Evolutionary conservation across 345 rosid species (phyloP).

Genomic region (Gossypium anomalum): DNA sequence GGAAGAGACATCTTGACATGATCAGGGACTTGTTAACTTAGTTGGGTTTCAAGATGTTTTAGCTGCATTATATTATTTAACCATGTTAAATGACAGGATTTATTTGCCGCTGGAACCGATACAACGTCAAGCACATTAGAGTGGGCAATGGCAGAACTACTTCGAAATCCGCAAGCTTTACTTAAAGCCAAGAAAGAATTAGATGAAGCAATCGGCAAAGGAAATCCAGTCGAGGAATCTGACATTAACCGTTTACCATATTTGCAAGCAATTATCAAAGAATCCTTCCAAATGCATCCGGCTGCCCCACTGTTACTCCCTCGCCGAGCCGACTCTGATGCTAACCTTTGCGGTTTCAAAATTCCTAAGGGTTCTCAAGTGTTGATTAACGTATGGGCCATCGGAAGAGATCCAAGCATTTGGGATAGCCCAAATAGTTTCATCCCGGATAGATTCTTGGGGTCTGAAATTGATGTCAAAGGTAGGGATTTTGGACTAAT

Average conservation of each 20-base stretch:
- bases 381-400: neutral
- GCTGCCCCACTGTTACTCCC: slow-evolving; percentile 36
- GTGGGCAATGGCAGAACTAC: slow-evolving; percentile 57
- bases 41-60: too few relatives aligned
- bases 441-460: slow-evolving; percentile 47
- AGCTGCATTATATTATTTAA: neutral
- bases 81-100: slow-evolving; percentile 22
- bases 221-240: slow-evolving; percentile 31
- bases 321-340: slow-evolving; percentile 31
- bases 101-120: slow-evolving; percentile 46
- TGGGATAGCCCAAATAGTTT: slow-evolving; percentile 36
- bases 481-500: slow-evolving; percentile 34
- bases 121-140: slow-evolving; percentile 47
- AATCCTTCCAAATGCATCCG: slow-evolving; percentile 49
- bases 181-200: slow-evolving; percentile 37
- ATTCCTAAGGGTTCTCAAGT: slow-evolving; percentile 38
- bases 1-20: too few relatives aligned
- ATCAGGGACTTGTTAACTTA: too few relatives aligned
- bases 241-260: slow-evolving; percentile 31
- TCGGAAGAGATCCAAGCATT: slow-evolving; percentile 38
- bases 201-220: slow-evolving; percentile 29
- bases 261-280: slow-evolving; percentile 42
- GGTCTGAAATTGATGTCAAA: slow-evolving; percentile 24
- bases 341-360: slow-evolving; percentile 26
- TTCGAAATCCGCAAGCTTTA: slow-evolving; percentile 28